Evolutionary conservation across 371 early-diverging fungal species (phyloP).

Genomic region (Mortierella sp.): DNA sequence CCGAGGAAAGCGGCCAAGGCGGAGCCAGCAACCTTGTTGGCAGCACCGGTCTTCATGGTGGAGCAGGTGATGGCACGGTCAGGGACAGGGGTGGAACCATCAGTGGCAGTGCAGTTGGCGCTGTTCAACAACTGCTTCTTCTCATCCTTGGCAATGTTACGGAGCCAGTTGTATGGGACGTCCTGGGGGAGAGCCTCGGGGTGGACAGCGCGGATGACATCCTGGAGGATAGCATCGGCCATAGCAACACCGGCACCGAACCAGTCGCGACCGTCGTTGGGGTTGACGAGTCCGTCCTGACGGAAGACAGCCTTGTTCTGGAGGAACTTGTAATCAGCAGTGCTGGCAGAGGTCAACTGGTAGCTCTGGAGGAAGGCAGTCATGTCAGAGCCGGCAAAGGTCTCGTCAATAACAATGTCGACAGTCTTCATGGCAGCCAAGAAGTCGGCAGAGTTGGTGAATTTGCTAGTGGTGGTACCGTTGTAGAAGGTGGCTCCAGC

Average conservation of each 20-base stretch:
- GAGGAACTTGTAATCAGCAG: slow-evolving; percentile 71
- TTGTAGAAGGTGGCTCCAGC: slow-evolving; percentile 72
- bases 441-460: slow-evolving; percentile 63
- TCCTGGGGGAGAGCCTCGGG: slow-evolving; percentile 65
- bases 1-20: slow-evolving; percentile 29
- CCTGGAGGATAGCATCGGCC: slow-evolving; percentile 80
- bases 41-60: slow-evolving; percentile 42
- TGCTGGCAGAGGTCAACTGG: slow-evolving; percentile 45
- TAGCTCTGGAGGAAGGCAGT: slow-evolving; percentile 69
- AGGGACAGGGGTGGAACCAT: slow-evolving; percentile 62
- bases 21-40: slow-evolving; percentile 15
- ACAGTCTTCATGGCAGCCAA: slow-evolving; percentile 69
- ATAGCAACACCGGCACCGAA: slow-evolving; percentile 78
- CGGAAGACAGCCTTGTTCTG: slow-evolving; percentile 75
- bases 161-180: slow-evolving; percentile 73
- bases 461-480: slow-evolving; percentile 53
- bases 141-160: slow-evolving; percentile 74
- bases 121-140: slow-evolving; percentile 61
- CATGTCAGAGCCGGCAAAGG: slow-evolving; percentile 65
- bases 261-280: slow-evolving; percentile 77
- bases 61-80: slow-evolving; percentile 65
- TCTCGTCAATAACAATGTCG: slow-evolving; percentile 84
- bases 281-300: slow-evolving; percentile 76
- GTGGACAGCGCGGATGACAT: slow-evolving; percentile 75
- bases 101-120: slow-evolving; percentile 71